phyloP scores from a whole-genome alignment of 106 monocot genomes.

The Posidonia australis region DNA sequence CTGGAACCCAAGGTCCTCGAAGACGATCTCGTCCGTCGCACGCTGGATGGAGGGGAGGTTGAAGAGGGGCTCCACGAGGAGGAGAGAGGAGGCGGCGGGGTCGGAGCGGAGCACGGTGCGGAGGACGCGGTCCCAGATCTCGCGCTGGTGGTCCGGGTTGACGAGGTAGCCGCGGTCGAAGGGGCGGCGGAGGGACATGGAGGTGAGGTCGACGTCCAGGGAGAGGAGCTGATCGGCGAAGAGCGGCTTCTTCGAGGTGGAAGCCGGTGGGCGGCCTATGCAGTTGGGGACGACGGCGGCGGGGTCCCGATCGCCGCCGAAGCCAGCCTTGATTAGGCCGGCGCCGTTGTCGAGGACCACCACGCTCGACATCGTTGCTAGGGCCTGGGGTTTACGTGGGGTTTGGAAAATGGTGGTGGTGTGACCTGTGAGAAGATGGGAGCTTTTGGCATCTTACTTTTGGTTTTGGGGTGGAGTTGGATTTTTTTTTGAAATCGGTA shows the following conservation, averaged over 20 bases:
- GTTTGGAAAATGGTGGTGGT: too few species aligned
- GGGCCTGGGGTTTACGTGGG: background rate
- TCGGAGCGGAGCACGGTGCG: slow-evolving; percentile 39
- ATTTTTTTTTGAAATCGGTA: too few species aligned
- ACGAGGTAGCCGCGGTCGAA: slow-evolving; percentile 88
- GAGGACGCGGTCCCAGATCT: slow-evolving; percentile 75
- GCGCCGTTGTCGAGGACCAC: slow-evolving; percentile 93
- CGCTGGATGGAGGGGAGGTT: slow-evolving; percentile 61
- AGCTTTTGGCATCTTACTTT: too few species aligned
- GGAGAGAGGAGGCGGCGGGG: slow-evolving; percentile 49
- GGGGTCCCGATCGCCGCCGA: slow-evolving; percentile 81
- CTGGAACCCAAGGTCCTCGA: slow-evolving; percentile 76
- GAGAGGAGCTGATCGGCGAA: slow-evolving; percentile 65
- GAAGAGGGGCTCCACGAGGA: slow-evolving; percentile 88
- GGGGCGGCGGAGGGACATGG: slow-evolving; percentile 72
- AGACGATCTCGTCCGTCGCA: slow-evolving; percentile 79
- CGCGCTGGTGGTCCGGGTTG: slow-evolving; percentile 64
- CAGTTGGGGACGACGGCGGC: slow-evolving; percentile 75
- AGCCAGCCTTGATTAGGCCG: slow-evolving; percentile 82
- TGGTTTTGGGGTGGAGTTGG: too few species aligned
- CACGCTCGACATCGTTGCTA: slow-evolving; percentile 29
- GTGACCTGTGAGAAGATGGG: too few species aligned
- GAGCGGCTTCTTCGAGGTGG: slow-evolving; percentile 35
- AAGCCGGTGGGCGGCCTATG: slow-evolving; percentile 36
- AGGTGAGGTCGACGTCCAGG: slow-evolving; percentile 51